Percentiles rank a stretch among this genome's conserved stretches.
Conservation (phyloP, 495 filamentous ascomycete species). For the Opeltia flavorubescens region DNA sequence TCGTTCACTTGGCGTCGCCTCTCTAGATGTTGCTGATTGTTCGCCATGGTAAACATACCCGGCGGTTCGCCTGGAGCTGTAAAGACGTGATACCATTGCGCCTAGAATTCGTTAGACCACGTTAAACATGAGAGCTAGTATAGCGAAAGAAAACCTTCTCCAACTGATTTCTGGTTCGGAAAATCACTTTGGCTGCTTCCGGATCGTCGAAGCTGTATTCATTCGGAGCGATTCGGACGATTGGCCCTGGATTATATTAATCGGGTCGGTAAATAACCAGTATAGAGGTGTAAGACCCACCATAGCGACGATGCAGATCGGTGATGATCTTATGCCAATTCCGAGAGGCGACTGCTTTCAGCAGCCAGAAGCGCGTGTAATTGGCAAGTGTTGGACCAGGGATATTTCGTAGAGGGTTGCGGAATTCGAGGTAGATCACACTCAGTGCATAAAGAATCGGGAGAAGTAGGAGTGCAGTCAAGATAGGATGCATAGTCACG, state of each 20-base stretch:
- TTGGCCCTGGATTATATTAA: slow-evolving; percentile 14
- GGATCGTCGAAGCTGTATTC: slow-evolving; percentile 35
- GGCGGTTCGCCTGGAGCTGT: slow-evolving; percentile 21
- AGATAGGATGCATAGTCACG: not conserved
- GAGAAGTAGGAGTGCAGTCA: not conserved
- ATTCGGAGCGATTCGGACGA: slow-evolving; percentile 36
- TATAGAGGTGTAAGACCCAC: slow-evolving; percentile 8
- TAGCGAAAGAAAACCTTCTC: slow-evolving; percentile 28
- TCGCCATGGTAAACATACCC: slow-evolving; percentile 28
- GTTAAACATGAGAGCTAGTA: not conserved
- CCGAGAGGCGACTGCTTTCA: slow-evolving; percentile 27
- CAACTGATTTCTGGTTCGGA: slow-evolving; percentile 27
- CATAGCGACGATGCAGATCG: slow-evolving; percentile 26
- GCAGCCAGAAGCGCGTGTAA: slow-evolving; percentile 43
- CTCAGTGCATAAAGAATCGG: not conserved
- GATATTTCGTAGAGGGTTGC: slow-evolving; percentile 27
- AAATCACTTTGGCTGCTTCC: slow-evolving; percentile 30
- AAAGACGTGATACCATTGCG: slow-evolving; percentile 20
- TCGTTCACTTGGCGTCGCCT: slow-evolving; percentile 6
- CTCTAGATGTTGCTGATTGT: slow-evolving; percentile 29
- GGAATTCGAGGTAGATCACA: not conserved
- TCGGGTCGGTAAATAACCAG: not conserved
- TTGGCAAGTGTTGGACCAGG: slow-evolving; percentile 39
- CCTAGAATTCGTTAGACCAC: not conserved
- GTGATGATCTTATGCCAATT: slow-evolving; percentile 33